phyloP scores from a whole-genome alignment of 805 yeast species.

The Saturnispora quitensis region DNA sequence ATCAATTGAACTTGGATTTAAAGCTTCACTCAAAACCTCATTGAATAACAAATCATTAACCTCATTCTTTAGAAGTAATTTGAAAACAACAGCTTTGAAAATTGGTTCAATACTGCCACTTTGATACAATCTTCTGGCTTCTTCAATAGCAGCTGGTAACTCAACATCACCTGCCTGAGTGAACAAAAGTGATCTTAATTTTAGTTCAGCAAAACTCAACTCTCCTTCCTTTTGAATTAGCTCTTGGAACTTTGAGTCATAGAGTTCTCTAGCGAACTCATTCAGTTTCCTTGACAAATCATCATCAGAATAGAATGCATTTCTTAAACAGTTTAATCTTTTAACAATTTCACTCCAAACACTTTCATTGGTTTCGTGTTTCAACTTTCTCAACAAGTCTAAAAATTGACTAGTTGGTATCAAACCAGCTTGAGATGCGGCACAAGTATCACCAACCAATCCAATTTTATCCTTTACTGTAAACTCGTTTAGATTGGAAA shows the following conservation, averaged over 20 bases:
- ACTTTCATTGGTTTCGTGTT: conserved; percentile 32
- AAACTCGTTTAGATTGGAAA: conserved; percentile 31
- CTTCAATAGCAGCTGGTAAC: conserved; percentile 29
- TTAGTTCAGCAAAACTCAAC: conserved; percentile 21
- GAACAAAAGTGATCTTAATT: conserved; percentile 32
- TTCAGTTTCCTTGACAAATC: conserved; percentile 22
- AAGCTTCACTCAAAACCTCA: conserved; percentile 37
- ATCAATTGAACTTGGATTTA: conserved; percentile 45
- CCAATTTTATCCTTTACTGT: conserved; percentile 45
- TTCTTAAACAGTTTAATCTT: conserved; percentile 29
- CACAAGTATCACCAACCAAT: conserved; percentile 42
- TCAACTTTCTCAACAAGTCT: conserved; percentile 30
- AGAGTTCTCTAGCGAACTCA: conserved; percentile 28
- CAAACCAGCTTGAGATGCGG: conserved; percentile 41
- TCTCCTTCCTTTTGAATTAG: conserved; percentile 12
- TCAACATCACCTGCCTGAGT: conserved; percentile 32
- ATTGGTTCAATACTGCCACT: conserved; percentile 28
- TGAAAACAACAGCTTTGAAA: conserved; percentile 34
- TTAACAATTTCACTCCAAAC: conserved; percentile 49
- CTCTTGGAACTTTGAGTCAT: conserved; percentile 25
- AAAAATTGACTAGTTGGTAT: conserved; percentile 35
- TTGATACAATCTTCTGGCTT: conserved; percentile 11
- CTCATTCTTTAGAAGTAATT: conserved; percentile 33
- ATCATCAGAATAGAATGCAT: conserved; percentile 31
- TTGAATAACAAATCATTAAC: conserved; percentile 29